Base-by-base conservation (phyloP, 352 stramenopile genomes). In the Phytophthora ohioensis region DNA sequence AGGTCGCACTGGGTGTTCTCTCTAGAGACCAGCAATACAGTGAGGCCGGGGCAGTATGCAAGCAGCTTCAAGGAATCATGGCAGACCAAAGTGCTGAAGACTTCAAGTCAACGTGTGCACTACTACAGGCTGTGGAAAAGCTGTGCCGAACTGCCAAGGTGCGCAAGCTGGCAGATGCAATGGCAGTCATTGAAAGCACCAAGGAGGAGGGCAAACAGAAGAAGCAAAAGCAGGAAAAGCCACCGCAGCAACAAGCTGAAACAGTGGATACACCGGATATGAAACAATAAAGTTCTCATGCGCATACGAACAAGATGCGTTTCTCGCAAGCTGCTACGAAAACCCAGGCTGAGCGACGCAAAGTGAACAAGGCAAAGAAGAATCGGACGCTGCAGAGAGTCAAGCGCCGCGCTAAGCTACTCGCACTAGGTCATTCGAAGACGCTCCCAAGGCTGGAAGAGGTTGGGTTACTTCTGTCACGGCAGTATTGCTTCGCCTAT, bases 1-100 rank as follows among this genome's bases (percentile, higher is more conserved):
- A 32, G 5, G 0, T 15, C 10, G 10, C 35, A 38, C 3, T 8
- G 3, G 21, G 43, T 12, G 10, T 34, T 1, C 5, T 39, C 9
- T 39, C 43, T 0, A 42, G 31, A 31, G 30, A 51, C 5, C 35
- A 71, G 32, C 52, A 57, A 21, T 66, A 66, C 32, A 56, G 46
- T 15, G 48, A 55, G 6, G 41, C 46, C 0, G 10, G n/a, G 9
- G 39, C 55, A 5, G 31, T 65, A 9, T 66, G 54, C 5, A 7
- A 43, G 30, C 45, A 65, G 10, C 7, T 69, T 15, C 27, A 52
- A 54, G 46, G 62, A 12, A 36, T 64, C 1, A 71, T 71, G 64
- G 41, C 52, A 13, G 21, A 69, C 8, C 52, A 62, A 8, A 62
- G 17, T 39, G 27, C 46, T 36, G 4, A 53, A 53, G 61, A 62